Evolutionary conservation across 305 asterid genomes (phyloP), one percentile per base, ranked within the genome.

Genomic region (Fraxinus floribunda): DNA sequence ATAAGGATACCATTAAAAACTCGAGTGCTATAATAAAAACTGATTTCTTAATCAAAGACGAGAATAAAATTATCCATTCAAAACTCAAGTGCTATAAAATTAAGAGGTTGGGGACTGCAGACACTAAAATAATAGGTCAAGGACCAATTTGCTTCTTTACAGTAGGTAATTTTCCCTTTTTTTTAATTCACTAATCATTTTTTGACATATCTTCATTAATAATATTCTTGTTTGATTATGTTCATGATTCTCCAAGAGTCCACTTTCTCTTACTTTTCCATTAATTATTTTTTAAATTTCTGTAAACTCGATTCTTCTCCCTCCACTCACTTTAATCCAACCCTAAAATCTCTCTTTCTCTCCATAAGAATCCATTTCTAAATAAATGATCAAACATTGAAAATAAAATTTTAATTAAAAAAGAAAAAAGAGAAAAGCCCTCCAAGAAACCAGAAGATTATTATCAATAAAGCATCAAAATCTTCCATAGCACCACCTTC

Each of bases 251-350:
- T 70, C 62, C 29, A 81, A 62, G 79, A 86, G 86, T 84, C 89
- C 87, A 82, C 87, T 72, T 75, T 78, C 87, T 81, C 78, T 82
- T 39, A 39, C 75, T 86, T 84, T 66, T 83, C 62, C 78, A 78
- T 39, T 60, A 81, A 82, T 78, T 80, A 44, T 79, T 80, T 76
- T 78, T 83, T 75, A 81, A 79, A 60, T 74, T 83, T 78, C 77
- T 83, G 76, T 35, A 29, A 68, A 26, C 75, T 70, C 7, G 41
- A 71, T 71, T 71, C 76, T 71, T 71, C 44, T 71, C 86, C 87
- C 84, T 75, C 84, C 84, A 79, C 85, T 60, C 74, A 18, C 49
- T 82, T 77, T 35, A 26, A 35, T 39, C n/a, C 75, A 77, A 52
- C 60, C 82, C 77, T 75, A 26, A 81, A 83, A 82, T 84, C 85